These are phyloP conservation scores for Baudoinia panamericana DNA, from an alignment of 495 filamentous ascomycete species.

Conservation along the genomic window DNA sequence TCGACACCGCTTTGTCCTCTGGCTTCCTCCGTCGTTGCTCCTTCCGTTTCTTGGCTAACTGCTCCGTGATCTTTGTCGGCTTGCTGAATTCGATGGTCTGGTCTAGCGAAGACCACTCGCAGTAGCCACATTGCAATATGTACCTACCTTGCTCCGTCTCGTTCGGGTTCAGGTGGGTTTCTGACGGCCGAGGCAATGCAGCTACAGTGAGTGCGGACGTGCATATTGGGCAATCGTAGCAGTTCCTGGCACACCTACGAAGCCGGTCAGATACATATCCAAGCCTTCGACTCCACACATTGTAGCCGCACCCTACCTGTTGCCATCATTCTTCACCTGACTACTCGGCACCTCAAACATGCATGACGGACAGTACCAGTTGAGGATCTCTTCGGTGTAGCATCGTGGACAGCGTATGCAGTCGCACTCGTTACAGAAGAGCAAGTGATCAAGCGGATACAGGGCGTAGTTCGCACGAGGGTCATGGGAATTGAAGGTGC, in stretches of 20 bases:
- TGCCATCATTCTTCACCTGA: constrained; percentile 79
- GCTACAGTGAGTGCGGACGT: constrained; percentile 65
- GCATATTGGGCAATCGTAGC: constrained; percentile 87
- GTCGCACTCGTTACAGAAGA: constrained; percentile 94
- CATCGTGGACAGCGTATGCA: constrained; percentile 89
- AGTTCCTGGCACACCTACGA: constrained; percentile 76
- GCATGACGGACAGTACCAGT: constrained; percentile 91
- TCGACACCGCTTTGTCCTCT: constrained; percentile 6
- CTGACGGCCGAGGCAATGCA: constrained; percentile 22
- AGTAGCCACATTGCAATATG: constrained; percentile 75
- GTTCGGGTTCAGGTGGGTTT: constrained; percentile 1
- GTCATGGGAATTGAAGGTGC: constrained; percentile 72
- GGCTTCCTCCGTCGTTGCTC: constrained; percentile 3
- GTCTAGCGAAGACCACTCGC: constrained; percentile 79
- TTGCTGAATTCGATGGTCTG: constrained; percentile 85
- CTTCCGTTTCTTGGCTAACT: constrained; percentile 43
- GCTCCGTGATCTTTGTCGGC: constrained; percentile 66
- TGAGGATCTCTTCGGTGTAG: constrained; percentile 80
- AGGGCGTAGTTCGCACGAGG: constrained; percentile 77
- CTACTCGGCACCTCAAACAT: constrained; percentile 88
- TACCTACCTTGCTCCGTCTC: constrained; percentile 38
- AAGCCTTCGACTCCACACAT: background rate
- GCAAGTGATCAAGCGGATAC: constrained; percentile 83
- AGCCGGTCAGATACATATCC: constrained; percentile 13
- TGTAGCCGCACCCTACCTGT: constrained; percentile 46